A percentile compares a stretch with the other conserved stretches of the same genome.
These are phyloP conservation scores for Globisporangium heterothallicum DNA, from an alignment of 352 stramenopile genomes.

Conservation along the genomic window DNA sequence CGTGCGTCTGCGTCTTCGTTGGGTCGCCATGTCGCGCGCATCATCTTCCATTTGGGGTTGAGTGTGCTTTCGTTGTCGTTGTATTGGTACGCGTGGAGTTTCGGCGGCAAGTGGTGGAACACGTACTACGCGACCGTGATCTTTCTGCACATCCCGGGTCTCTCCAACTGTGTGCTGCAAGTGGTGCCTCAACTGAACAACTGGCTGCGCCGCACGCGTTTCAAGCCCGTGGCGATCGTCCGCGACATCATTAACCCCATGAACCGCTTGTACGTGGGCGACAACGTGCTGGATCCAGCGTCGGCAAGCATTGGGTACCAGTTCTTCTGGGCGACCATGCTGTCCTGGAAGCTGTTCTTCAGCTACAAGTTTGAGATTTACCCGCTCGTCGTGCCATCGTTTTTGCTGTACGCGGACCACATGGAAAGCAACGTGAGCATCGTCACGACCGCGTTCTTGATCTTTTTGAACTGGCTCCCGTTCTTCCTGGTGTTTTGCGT, in stretches of 20 bases:
- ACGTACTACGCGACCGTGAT: constrained; percentile 53
- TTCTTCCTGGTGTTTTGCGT: constrained; percentile 98
- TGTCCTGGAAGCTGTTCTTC: constrained; percentile 97
- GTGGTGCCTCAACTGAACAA: constrained; percentile 74
- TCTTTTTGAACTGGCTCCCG: constrained; percentile 94
- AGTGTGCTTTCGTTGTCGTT: constrained; percentile 59
- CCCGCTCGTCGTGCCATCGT: constrained; percentile 91
- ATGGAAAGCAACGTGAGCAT: constrained; percentile 86
- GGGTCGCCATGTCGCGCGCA: constrained; percentile 83
- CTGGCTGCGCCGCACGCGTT: constrained; percentile 72
- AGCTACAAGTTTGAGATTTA: constrained; percentile 98
- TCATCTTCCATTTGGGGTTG: constrained; percentile 66
- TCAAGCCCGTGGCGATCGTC: constrained; percentile 52
- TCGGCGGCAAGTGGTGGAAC: constrained; percentile 49
- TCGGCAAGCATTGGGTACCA: constrained; percentile 89
- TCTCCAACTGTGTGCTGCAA: constrained; percentile 74
- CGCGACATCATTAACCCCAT: constrained; percentile 90
- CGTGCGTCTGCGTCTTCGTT: constrained; percentile 44
- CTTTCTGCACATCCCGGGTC: constrained; percentile 59
- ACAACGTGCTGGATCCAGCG: constrained; percentile 94
- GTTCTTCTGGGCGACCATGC: constrained; percentile 93
- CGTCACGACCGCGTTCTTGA: constrained; percentile 84
- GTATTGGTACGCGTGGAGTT: constrained; percentile 80
- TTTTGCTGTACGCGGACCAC: constrained; percentile 96
- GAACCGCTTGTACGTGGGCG: constrained; percentile 95